Conservation (phyloP, 1,139 yeast genomes). For the Torulaspora globosa region DNA sequence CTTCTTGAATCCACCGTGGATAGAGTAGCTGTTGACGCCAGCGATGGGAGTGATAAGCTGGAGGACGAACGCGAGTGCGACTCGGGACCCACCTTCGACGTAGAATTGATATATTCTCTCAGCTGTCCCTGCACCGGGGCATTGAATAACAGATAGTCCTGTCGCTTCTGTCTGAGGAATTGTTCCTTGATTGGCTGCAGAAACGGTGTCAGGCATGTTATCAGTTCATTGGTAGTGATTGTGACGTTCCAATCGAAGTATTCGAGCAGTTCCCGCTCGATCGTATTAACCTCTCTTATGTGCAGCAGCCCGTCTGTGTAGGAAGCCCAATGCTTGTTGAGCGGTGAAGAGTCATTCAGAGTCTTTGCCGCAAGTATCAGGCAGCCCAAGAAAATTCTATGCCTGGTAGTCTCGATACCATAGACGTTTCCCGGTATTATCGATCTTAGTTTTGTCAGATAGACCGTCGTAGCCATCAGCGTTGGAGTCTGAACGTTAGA, state of each 20-base stretch:
- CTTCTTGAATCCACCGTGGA: slow-evolving; percentile 26
- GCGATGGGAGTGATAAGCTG: slow-evolving; percentile 28
- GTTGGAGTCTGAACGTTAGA: slow-evolving; percentile 96
- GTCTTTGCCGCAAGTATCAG: slow-evolving; percentile 86
- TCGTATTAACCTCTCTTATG: slow-evolving; percentile 77
- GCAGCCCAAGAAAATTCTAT: slow-evolving; percentile 84
- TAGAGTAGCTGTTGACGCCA: slow-evolving; percentile 28
- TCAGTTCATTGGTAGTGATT: slow-evolving; percentile 65
- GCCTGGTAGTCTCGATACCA: slow-evolving; percentile 93
- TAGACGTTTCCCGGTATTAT: slow-evolving; percentile 83
- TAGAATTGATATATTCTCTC: slow-evolving; percentile 8
- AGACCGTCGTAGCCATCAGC: slow-evolving; percentile 84
- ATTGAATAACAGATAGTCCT: slow-evolving; percentile 20
- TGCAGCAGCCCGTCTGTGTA: slow-evolving; percentile 82
- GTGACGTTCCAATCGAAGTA: slow-evolving; percentile 82
- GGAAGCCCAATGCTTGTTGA: slow-evolving; percentile 92
- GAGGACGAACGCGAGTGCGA: slow-evolving; percentile 25
- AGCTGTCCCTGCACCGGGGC: slow-evolving; percentile 19
- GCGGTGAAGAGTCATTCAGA: slow-evolving; percentile 87
- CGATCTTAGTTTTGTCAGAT: slow-evolving; percentile 70
- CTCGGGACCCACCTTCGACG: slow-evolving; percentile 8
- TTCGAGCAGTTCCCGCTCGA: slow-evolving; percentile 80
- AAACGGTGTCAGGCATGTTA: slow-evolving; percentile 67
- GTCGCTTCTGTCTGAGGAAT: slow-evolving; percentile 26
- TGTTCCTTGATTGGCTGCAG: slow-evolving; percentile 60